A percentile compares a stretch with the other conserved stretches of the same genome.
Conservation (phyloP, 2,329 filamentous ascomycete species). For the Xylaria sp. region DNA sequence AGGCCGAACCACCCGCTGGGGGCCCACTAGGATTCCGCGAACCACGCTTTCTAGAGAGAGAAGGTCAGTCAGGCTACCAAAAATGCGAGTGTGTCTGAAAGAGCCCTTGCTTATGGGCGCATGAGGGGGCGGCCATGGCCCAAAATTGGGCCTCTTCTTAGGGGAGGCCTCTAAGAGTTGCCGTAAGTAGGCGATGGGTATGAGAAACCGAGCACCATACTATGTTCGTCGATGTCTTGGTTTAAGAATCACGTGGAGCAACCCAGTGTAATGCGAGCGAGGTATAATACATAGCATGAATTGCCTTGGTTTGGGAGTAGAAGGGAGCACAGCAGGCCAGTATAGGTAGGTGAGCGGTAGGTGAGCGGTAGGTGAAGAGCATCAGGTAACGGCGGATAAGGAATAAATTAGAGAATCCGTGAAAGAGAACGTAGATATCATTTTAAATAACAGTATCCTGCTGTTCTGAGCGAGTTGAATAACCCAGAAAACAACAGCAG, state of each 20-base stretch:
- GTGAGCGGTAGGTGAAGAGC: neutral
- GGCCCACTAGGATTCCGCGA: conserved; percentile 16
- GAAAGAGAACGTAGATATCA: neutral
- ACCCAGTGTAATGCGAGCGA: neutral
- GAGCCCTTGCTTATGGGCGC: conserved; percentile 6
- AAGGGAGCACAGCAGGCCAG: neutral
- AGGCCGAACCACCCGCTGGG: neutral
- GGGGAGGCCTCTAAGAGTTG: neutral
- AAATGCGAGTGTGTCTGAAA: neutral
- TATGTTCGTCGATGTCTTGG: neutral
- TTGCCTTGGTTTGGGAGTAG: neutral
- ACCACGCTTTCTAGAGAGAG: neutral
- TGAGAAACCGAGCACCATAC: neutral
- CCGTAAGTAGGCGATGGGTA: neutral
- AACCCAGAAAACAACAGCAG: neutral
- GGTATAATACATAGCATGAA: neutral
- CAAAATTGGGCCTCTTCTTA: neutral
- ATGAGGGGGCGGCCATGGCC: neutral
- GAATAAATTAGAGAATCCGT: neutral
- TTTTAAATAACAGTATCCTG: neutral
- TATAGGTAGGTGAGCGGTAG: neutral
- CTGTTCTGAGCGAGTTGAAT: neutral
- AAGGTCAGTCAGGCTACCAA: conserved; percentile 7
- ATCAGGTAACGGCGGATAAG: no score
- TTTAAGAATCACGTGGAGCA: neutral